These are phyloP conservation scores for Suhomyces bribrorum DNA, from an alignment of 1,139 yeast genomes.

Conservation along the genomic window DNA sequence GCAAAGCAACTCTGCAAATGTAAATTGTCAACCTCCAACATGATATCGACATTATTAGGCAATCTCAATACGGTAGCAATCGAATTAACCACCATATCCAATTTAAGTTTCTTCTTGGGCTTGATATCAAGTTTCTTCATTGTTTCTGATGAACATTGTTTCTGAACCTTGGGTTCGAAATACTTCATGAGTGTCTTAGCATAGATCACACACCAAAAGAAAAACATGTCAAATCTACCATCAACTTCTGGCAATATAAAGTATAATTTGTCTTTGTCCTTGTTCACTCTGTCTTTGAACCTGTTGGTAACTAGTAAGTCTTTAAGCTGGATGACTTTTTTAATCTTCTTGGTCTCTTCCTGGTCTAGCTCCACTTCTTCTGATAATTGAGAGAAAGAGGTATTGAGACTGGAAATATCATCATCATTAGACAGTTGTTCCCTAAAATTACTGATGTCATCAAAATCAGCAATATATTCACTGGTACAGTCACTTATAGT, in stretches of 20 bases:
- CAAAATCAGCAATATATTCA: conserved; percentile 41
- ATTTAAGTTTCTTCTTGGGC: conserved; percentile 24
- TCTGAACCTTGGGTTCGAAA: conserved; percentile 38
- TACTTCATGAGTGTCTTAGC: conserved; percentile 38
- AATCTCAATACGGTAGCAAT: conserved; percentile 48
- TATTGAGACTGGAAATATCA: conserved; percentile 39
- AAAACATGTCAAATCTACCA: conserved; percentile 43
- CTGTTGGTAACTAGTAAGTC: conserved; percentile 30
- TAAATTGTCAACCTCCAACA: conserved; percentile 51
- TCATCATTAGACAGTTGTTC: conserved; percentile 25
- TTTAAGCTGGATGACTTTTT: conserved; percentile 35
- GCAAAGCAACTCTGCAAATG: conserved; percentile 30
- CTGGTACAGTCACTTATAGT: conserved; percentile 43
- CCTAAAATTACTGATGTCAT: conserved; percentile 23
- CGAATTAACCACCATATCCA: conserved; percentile 42
- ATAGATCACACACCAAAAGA: conserved; percentile 46
- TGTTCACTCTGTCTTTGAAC: conserved; percentile 16
- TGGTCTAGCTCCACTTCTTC: conserved; percentile 15
- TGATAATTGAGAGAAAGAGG: conserved; percentile 23
- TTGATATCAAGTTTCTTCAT: conserved; percentile 26
- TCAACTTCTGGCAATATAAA: conserved; percentile 40
- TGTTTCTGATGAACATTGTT: conserved; percentile 30
- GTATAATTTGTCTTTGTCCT: conserved; percentile 30
- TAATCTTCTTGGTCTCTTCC: conserved; percentile 29
- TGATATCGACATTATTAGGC: conserved; percentile 52